phyloP scores from a whole-genome alignment of 225 moss, liverwort and hornwort genomes.

The Anthoceros angustus region DNA sequence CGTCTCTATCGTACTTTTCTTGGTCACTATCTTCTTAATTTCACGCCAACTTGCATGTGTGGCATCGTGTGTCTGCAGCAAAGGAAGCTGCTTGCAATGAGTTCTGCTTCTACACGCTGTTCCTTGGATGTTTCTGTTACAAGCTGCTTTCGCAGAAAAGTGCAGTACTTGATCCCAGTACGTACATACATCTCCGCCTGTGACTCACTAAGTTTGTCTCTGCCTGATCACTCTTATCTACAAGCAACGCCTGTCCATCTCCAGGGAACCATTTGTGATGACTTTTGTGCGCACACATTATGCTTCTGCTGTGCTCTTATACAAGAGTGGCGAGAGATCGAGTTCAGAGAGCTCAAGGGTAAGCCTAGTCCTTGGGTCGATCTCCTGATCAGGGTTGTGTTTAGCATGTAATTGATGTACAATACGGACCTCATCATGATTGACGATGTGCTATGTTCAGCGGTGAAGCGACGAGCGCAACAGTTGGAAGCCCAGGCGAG shows the following conservation, averaged over 20 bases:
- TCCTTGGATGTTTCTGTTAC: conserved; percentile 30
- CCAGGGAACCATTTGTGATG: conserved; percentile 38
- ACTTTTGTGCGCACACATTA: conserved; percentile 29
- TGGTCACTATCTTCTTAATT: too few species aligned
- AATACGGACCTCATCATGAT: too few species aligned
- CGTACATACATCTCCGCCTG: not conserved
- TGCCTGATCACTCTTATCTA: too few species aligned
- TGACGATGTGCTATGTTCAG: too few species aligned
- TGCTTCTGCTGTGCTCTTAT: conserved; percentile 43
- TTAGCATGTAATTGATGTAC: too few species aligned
- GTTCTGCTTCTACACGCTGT: conserved; percentile 29
- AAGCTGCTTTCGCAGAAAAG: conserved; percentile 32
- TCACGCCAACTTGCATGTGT: too few species aligned
- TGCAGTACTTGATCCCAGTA: conserved; percentile 34
- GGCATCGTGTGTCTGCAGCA: conserved; percentile 14
- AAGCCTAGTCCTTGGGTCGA: not conserved
- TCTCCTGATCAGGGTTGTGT: too few species aligned
- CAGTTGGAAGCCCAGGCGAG: too few species aligned
- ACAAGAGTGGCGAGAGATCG: conserved; percentile 48
- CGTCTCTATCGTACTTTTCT: too few species aligned
- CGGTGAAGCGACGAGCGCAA: too few species aligned
- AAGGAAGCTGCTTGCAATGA: conserved; percentile 40
- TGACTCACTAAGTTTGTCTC: not conserved
- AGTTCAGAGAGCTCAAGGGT: conserved; percentile 36
- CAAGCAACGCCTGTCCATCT: too few species aligned